phyloP scores from a whole-genome alignment of 176 grass and related monocot genomes.

The Eragrostis curvula region DNA sequence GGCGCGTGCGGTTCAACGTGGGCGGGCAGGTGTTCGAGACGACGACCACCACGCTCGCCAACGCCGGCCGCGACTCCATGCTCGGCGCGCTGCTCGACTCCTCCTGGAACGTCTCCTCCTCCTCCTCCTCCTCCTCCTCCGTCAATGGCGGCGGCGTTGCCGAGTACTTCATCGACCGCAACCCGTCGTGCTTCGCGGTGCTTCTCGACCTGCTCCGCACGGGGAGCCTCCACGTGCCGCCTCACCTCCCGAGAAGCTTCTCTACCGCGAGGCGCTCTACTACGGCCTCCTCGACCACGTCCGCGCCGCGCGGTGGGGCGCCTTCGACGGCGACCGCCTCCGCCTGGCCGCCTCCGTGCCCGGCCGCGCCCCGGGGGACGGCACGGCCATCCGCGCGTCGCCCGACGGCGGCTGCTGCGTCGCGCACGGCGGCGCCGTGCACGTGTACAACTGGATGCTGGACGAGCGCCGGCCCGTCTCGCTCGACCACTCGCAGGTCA shows the following conservation, averaged over 20 bases:
- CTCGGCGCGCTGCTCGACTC: slow-evolving; percentile 91
- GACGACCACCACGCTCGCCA: slow-evolving; percentile 86
- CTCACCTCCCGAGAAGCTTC: slow-evolving; percentile 76
- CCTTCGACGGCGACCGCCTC: slow-evolving; percentile 77
- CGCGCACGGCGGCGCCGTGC: slow-evolving; percentile 85
- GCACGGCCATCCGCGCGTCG: slow-evolving; percentile 78
- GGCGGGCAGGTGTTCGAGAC: slow-evolving; percentile 95
- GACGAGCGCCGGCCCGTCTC: slow-evolving; percentile 75
- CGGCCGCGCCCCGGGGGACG: slow-evolving; percentile 79
- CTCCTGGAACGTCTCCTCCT: slow-evolving; percentile 66
- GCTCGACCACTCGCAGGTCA: slow-evolving; percentile 80
- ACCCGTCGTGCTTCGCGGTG: slow-evolving; percentile 84
- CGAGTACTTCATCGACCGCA: slow-evolving; percentile 96
- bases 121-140: neutral
- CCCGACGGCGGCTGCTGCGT: slow-evolving; percentile 96
- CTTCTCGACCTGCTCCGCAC: slow-evolving; percentile 92
- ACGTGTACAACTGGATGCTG: slow-evolving; percentile 96
- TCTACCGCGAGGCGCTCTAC: slow-evolving; percentile 88
- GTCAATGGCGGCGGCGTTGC: neutral
- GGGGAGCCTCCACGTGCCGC: slow-evolving; percentile 74
- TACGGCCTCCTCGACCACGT: slow-evolving; percentile 86
- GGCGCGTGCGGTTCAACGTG: slow-evolving; percentile 91
- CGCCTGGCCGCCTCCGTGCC: slow-evolving; percentile 55
- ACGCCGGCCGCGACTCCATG: slow-evolving; percentile 92
- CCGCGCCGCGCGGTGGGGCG: slow-evolving; percentile 76